Evolutionary conservation across 2,329 filamentous ascomycete species (phyloP).

Genomic region (Fusarium hainanense): DNA sequence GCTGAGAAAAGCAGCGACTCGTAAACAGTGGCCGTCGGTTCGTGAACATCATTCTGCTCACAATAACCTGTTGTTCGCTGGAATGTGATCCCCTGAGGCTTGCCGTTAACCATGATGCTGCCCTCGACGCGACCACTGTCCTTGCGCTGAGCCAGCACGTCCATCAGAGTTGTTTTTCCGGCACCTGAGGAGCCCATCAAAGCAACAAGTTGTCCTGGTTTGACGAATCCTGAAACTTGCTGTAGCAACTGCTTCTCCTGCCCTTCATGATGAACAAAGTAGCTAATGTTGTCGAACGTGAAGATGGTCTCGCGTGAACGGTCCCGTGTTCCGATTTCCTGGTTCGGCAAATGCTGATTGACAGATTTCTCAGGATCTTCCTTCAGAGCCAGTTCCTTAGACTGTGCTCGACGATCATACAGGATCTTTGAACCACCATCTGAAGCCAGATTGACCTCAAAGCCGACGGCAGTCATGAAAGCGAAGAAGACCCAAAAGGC

Average conservation of each 20-base stretch:
- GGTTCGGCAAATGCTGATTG: background rate
- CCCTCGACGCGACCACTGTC: conserved; percentile 88
- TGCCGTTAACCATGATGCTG: conserved; percentile 73
- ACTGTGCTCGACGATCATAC: background rate
- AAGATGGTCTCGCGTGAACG: conserved; percentile 57
- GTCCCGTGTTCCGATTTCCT: background rate
- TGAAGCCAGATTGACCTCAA: background rate
- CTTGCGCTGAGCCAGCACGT: conserved; percentile 83
- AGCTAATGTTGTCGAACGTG: conserved; percentile 76
- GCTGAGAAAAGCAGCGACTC: conserved; percentile 86
- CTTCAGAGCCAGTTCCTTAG: background rate
- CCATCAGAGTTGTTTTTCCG: conserved; percentile 86
- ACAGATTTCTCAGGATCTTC: background rate
- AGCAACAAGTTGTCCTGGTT: conserved; percentile 76
- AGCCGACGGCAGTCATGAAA: background rate
- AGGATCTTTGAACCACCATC: background rate
- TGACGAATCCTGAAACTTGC: conserved; percentile 78
- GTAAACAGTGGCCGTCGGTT: conserved; percentile 68
- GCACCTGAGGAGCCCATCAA: conserved; percentile 81
- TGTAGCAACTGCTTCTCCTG: conserved; percentile 65
- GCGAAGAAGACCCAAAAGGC: background rate
- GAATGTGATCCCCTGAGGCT: conserved; percentile 77
- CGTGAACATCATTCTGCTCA: conserved; percentile 88
- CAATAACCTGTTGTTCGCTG: conserved; percentile 89
- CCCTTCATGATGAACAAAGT: conserved; percentile 71